Percentiles rank a stretch among this genome's conserved stretches.
phyloP scores from a whole-genome alignment of 1,284 basidiomycete genomes.

The Takashimella koratensis region DNA sequence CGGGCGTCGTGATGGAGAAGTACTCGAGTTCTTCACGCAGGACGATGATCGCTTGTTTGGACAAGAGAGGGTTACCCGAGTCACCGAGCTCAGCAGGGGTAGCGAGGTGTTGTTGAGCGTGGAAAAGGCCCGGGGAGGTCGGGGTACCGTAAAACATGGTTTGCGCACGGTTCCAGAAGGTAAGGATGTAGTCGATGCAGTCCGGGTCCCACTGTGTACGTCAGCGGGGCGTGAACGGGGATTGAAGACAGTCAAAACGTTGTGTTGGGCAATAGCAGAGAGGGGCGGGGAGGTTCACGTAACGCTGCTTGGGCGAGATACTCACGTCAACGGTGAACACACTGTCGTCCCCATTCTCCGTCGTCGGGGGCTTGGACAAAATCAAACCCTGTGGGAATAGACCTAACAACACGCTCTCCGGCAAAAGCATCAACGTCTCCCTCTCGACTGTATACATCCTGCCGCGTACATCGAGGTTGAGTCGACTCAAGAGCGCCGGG shows the following conservation, averaged over 20 bases:
- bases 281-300: too few species aligned
- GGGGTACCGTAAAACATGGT: conserved; percentile 88
- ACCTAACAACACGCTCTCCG: conserved; percentile 93
- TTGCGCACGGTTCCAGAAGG: conserved; percentile 83
- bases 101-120: conserved; percentile 72
- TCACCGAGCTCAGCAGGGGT: conserved; percentile 47
- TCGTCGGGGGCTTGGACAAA: conserved; percentile 70
- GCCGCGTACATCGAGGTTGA: conserved; percentile 89
- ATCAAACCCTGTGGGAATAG: conserved; percentile 97
- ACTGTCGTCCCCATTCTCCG: conserved; percentile 82
- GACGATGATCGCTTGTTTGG: conserved; percentile 98
- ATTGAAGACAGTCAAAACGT: background rate
- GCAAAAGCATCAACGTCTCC: conserved; percentile 97
- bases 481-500: conserved; percentile 69
- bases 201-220: conserved; percentile 85
- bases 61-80: conserved; percentile 74
- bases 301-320: too few species aligned
- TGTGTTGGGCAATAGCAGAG: too few species aligned
- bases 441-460: conserved; percentile 91
- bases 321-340: conserved; percentile 93
- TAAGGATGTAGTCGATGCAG: conserved; percentile 88
- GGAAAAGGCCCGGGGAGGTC: conserved; percentile 66
- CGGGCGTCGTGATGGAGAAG: conserved; percentile 69
- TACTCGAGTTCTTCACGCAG: conserved; percentile 97
- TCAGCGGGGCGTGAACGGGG: background rate